Evolutionary conservation across 257 asterid species (phyloP).

Genomic region (Ocimum tenuiflorum): DNA sequence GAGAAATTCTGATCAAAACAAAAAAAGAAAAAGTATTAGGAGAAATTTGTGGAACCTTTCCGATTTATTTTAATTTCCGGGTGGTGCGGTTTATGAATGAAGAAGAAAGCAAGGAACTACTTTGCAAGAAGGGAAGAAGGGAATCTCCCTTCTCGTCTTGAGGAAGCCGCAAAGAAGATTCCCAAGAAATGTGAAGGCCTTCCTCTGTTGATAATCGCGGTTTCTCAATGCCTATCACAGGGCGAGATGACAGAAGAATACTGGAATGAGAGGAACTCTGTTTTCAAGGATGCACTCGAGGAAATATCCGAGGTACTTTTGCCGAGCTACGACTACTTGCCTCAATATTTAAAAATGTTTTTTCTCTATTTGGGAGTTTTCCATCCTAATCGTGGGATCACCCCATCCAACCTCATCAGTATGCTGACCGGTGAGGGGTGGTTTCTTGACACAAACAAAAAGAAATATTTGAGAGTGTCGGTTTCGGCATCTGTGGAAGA

Average conservation of each 20-base stretch:
- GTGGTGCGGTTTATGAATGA: neutral
- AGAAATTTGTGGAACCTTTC: no score
- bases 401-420: neutral
- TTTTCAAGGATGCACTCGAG: neutral
- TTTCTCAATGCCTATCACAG: constrained; percentile 6
- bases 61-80: neutral
- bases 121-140: neutral
- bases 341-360: neutral
- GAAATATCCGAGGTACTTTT: neutral
- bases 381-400: no score
- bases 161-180: neutral
- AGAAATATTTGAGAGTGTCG: neutral
- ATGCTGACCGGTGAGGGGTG: constrained; percentile 2
- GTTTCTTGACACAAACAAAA: neutral
- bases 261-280: neutral
- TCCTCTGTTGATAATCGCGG: constrained; percentile 14
- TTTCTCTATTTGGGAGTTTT: neutral
- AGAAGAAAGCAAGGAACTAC: neutral
- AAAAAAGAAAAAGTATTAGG: neutral
- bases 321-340: no score
- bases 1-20: constrained; percentile 20
- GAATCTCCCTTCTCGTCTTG: neutral
- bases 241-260: neutral
- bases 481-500: neutral
- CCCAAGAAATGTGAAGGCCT: constrained; percentile 12